Base-by-base conservation (phyloP, 352 stramenopile genomes). In the Pythium phragmitis region DNA sequence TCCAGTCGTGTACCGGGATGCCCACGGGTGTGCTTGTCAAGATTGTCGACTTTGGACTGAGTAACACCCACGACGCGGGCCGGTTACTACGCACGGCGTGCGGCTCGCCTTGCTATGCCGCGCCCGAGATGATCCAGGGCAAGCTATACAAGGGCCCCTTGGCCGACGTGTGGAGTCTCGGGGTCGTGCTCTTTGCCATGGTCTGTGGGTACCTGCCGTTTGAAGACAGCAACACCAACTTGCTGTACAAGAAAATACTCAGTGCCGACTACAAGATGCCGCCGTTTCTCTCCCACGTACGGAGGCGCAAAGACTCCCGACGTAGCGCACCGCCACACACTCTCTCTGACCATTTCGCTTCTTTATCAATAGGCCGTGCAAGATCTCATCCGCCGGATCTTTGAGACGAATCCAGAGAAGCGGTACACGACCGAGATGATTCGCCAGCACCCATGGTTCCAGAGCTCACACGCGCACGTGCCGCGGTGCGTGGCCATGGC, bases 171-270 rank as follows among this genome's bases (percentile, higher is more conserved):
- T 98, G 93, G 93, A 96, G 82, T 53, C 76, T 97, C 8, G 93
- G 93, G 14, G 91, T 98, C 41, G 88, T 98, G 36, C 83, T 98
- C 8, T 98, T 97, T 69, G 92, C 92, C 0, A 87, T 98, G 71
- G 83, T 98, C 7, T 94, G 85, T 52, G 93, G 93, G 0, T 92
- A 84, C 48, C 71, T 98, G 57, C 93, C 93, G 11, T 98, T 98
- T 60, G 92, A 98, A 50, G 87, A 98, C 65, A 83, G 80, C 67
- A 97, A 98, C 73, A 98, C 89, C 1, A 86, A 83, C 21, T 52
- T 89, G 39, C 76, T 98, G 2, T 98, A 98, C 86, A 95, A 96
- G 67, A 97, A 98, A 50, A 97, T 97, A 65, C 70, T 96, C 14
- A 85, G 73, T 47, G 88, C 85, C 23, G 79, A 94, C 47, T 98